Evolutionary conservation across 176 grass and related monocot species (phyloP).

Genomic region (Cocos nucifera): DNA sequence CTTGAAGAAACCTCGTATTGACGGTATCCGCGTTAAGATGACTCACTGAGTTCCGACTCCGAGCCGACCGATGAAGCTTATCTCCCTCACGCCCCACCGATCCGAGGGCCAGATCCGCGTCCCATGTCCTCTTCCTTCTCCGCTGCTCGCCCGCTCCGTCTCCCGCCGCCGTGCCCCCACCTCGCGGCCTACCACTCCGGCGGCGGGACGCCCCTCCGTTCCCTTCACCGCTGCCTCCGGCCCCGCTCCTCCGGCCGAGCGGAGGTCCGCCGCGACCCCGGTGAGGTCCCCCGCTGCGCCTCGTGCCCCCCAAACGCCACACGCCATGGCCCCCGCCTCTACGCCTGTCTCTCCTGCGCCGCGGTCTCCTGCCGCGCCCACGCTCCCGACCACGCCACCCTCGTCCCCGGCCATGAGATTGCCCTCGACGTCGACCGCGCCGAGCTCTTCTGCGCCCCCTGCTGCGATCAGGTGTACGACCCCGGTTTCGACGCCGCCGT

Average conservation of each 20-base stretch:
- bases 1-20: no score
- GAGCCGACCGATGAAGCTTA: constrained; percentile 8
- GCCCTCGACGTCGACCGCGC: constrained; percentile 81
- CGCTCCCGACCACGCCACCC: constrained; percentile 37
- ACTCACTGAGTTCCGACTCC: neutral
- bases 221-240: constrained; percentile 70
- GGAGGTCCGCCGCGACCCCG: constrained; percentile 56
- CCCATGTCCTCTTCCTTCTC: constrained; percentile 1
- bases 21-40: no score
- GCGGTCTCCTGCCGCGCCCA: constrained; percentile 59
- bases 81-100: neutral
- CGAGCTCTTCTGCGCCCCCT: constrained; percentile 83
- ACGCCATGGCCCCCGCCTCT: constrained; percentile 29
- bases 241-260: constrained; percentile 58
- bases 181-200: constrained; percentile 51
- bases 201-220: constrained; percentile 35
- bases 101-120: neutral
- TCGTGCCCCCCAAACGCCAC: constrained; percentile 28
- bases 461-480: constrained; percentile 88
- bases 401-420: constrained; percentile 64
- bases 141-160: constrained; percentile 9
- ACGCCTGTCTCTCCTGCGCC: constrained; percentile 74
- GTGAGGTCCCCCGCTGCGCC: constrained; percentile 49
- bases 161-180: constrained; percentile 64
- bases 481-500: constrained; percentile 81